Evolutionary conservation across 78 protist genomes (phyloP).

Genomic region (Pigoraptor vietnamica): DNA sequence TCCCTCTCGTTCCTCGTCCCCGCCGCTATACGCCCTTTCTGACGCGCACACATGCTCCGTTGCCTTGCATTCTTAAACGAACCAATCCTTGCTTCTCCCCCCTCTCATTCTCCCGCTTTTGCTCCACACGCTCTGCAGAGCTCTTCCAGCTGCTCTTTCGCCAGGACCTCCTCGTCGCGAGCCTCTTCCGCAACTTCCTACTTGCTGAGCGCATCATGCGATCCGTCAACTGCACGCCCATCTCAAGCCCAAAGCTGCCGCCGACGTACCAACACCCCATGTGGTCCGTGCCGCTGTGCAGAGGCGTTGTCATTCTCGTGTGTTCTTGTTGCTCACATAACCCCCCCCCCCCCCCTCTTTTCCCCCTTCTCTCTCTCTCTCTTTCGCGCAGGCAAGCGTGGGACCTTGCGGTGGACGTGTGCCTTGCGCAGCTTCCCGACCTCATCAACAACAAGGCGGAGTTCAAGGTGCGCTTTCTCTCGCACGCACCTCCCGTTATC

Average conservation of each 20-base stretch:
- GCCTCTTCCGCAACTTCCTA: constrained; percentile 92
- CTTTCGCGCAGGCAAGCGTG: constrained; percentile 69
- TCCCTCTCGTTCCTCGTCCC: no score
- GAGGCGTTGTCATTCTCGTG: no score
- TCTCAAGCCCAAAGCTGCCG: constrained; percentile 91
- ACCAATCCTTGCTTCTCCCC: no score
- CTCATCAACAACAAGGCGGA: neutral
- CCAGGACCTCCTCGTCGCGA: constrained; percentile 90
- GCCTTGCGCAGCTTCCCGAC: constrained; percentile 66
- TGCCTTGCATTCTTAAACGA: no score
- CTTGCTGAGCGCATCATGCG: constrained; percentile 94
- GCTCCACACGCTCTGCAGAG: neutral
- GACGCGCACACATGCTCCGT: no score
- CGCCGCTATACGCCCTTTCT: no score
- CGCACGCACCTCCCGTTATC: no score
- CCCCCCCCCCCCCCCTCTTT: no score
- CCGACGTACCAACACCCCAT: constrained; percentile 61
- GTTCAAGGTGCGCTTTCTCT: neutral
- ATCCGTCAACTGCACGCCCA: constrained; percentile 78
- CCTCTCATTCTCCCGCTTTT: no score
- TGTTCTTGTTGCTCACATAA: no score
- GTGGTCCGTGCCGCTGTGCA: no score
- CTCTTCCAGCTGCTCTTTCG: constrained; percentile 88
- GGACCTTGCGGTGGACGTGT: constrained; percentile 88
- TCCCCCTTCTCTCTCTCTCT: neutral